Evolutionary conservation across 805 yeast species (phyloP), one percentile per base, ranked within the genome.

Genomic region (Kluyveromyces dobzhanskii): DNA sequence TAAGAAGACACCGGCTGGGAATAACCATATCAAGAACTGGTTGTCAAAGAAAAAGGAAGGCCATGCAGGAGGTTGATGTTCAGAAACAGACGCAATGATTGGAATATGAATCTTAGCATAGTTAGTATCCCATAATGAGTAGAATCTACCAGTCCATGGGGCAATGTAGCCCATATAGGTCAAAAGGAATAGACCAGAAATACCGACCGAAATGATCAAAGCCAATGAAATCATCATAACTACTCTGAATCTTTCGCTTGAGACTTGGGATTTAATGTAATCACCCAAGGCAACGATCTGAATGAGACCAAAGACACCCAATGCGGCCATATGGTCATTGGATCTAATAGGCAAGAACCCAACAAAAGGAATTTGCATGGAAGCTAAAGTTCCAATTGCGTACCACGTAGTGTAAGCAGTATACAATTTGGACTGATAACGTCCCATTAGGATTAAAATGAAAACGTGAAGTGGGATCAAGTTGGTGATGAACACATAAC

Each of bases 31-130:
- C 64, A 92, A 71, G 71, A 90, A 76, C 54, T 79, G 85, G 37
- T 92, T 80, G 62, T 92, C 98, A 59, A 90, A 85, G 75, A 86
- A 92, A 62, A 92, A 94, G 10, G 97, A 78, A 9, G 97, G 95
- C 99, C 99, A 92, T 3, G 98, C 95, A n/a, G 97, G 90, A 43
- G 99, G 99, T 71, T 92, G 99, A 70, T 92, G 99, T 68, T 92
- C 99, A 11, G 96, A 85, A 28, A 92, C 98, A 3, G 97, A 88
- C 1, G 99, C 98, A 64, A 92, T 92, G 58, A 92, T 92, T 32
- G 98, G 99, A 54, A 92, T 92, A 60, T 92, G 98, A 49, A 92
- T 84, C 69, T 88, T 90, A 46, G 99, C 99, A 57, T 94, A 92
- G 61, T 75, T 82, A 4, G 98, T 92, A 61, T 92, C 98, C 98